Conservation (phyloP, 2,329 filamentous ascomycete species). For the Talaromyces sp. region DNA sequence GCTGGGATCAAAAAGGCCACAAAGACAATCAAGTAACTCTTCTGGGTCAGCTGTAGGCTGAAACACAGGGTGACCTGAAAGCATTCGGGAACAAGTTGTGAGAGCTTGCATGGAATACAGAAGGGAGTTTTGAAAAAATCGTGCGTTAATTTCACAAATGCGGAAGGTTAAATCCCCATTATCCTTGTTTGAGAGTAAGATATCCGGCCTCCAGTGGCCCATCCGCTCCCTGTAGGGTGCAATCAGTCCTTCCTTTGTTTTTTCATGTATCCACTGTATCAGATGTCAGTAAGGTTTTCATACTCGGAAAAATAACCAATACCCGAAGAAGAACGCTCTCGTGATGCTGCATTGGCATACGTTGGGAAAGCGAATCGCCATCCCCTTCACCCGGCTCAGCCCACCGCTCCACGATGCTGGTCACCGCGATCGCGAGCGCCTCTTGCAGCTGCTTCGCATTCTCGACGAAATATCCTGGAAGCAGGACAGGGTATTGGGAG, state of each 20-base stretch:
- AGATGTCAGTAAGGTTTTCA: not conserved
- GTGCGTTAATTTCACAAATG: conserved; percentile 20
- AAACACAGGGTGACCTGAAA: not conserved
- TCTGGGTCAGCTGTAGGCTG: not conserved
- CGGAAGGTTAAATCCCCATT: not conserved
- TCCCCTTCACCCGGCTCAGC: conserved; percentile 14
- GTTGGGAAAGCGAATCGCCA: conserved; percentile 14
- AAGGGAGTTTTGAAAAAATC: conserved; percentile 17
- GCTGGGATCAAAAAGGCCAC: conserved; percentile 23
- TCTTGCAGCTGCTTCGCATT: conserved; percentile 12
- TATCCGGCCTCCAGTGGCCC: conserved; percentile 22
- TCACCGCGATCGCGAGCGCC: conserved; percentile 16
- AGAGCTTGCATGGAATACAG: conserved; percentile 3
- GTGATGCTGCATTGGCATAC: conserved; percentile 19
- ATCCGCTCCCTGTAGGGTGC: not conserved
- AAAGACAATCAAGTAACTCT: conserved; percentile 23
- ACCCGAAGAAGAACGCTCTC: conserved; percentile 17
- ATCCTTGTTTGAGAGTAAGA: conserved; percentile 11
- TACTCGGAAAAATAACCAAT: not conserved
- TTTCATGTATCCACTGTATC: not conserved
- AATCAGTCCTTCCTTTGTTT: not conserved
- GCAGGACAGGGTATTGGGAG: not conserved
- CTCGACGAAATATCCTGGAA: not conserved
- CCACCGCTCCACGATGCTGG: conserved; percentile 23
- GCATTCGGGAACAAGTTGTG: not conserved